Evolutionary conservation across 805 yeast genomes (phyloP).

Genomic region (Sporopachydermia lactativora): DNA sequence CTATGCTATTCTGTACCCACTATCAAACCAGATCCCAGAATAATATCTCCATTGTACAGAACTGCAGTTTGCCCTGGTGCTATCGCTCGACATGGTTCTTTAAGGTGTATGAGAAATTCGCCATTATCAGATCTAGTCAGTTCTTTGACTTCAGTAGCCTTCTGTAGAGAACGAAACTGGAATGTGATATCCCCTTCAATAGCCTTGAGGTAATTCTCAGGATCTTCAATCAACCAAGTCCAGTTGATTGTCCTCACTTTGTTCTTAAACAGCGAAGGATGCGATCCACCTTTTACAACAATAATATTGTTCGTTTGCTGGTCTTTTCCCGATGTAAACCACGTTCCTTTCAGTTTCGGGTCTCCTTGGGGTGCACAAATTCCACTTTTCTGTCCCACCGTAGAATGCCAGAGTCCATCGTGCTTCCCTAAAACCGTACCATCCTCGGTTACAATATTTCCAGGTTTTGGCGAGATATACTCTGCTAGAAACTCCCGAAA

Average conservation of each 20-base stretch:
- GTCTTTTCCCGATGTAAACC: conserved; percentile 76
- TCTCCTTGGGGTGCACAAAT: conserved; percentile 83
- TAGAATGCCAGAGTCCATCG: conserved; percentile 86
- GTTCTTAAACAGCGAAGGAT: conserved; percentile 37
- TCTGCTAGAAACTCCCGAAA: conserved; percentile 64
- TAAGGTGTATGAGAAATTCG: conserved; percentile 23
- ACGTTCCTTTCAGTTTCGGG: conserved; percentile 56
- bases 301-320: conserved; percentile 53
- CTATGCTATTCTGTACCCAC: conserved; percentile 2
- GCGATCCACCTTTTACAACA: conserved; percentile 59
- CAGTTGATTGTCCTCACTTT: conserved; percentile 30
- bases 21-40: conserved; percentile 52
- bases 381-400: conserved; percentile 79
- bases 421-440: conserved; percentile 74
- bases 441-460: conserved; percentile 62
- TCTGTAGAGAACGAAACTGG: conserved; percentile 67
- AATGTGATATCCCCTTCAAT: conserved; percentile 23
- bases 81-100: conserved; percentile 46
- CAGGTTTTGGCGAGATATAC: conserved; percentile 60
- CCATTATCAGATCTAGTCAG: conserved; percentile 13
- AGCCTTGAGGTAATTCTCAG: conserved; percentile 6
- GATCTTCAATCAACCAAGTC: conserved; percentile 30
- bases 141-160: conserved; percentile 28
- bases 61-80: conserved; percentile 86
- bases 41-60: conserved; percentile 48